A percentile compares a stretch with the other conserved stretches of the same genome.
Evolutionary conservation across 2,329 filamentous ascomycete species (phyloP).

Genomic region (Pseudofabraea citricarpa): DNA sequence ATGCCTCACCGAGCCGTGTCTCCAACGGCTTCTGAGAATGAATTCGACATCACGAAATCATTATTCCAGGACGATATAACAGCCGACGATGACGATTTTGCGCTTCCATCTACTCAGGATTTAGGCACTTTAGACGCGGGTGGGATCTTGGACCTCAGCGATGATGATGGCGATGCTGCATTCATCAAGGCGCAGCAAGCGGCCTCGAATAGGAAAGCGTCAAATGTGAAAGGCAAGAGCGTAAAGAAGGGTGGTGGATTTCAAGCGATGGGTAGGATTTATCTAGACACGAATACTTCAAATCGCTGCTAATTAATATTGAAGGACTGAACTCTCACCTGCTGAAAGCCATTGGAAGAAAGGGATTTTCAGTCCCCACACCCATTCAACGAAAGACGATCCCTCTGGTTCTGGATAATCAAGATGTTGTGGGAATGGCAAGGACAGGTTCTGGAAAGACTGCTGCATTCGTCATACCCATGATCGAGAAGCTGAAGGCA

Average conservation of each 20-base stretch:
- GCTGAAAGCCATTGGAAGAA: constrained; percentile 84
- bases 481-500: constrained; percentile 88
- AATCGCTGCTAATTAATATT: constrained; percentile 4
- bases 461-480: constrained; percentile 94
- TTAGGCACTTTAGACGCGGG: constrained; percentile 51
- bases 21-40: constrained; percentile 80
- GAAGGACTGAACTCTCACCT: constrained; percentile 72
- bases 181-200: constrained; percentile 89
- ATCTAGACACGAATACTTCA: constrained; percentile 1
- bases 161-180: constrained; percentile 70
- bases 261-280: constrained; percentile 76
- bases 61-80: constrained; percentile 62
- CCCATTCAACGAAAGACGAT: constrained; percentile 98
- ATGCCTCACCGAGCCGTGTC: constrained; percentile 76
- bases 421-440: constrained; percentile 98
- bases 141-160: constrained; percentile 56
- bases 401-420: constrained; percentile 79
- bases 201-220: constrained; percentile 79
- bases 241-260: constrained; percentile 97
- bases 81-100: constrained; percentile 38
- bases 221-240: constrained; percentile 76
- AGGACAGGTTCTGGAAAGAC: constrained; percentile 99
- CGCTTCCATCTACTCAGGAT: constrained; percentile 27
- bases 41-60: constrained; percentile 81
- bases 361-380: constrained; percentile 93